Base-by-base conservation (phyloP, 306 rosid genomes). In the Dryas drummondii region DNA sequence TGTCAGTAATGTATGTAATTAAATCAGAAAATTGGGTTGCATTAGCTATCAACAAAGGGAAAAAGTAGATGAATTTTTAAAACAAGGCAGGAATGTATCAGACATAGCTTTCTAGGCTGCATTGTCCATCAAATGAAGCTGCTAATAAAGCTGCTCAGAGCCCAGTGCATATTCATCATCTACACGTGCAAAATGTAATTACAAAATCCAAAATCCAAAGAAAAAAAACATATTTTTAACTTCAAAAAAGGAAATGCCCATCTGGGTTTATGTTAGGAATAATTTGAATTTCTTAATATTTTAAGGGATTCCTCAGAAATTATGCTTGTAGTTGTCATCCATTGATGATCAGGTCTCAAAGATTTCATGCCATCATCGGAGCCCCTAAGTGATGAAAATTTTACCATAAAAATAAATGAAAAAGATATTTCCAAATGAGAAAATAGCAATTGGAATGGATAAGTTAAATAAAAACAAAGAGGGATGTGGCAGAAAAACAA, bases 281-380 rank as follows among this genome's bases (percentile, higher is more conserved):
- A 9, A 14, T 9, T 49, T 49, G 4, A 3, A 49, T 49, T 49
- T 49, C 15, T 49, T 49, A 32, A 32, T 32, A 32, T 32, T 32
- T 32, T 32, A 52, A 40, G 32, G 76, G 83, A 68, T 89, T 89
- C 92, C 99, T 96, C 99, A 96, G 99, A 52, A 5, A 71, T 12
- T 22, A 86, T 87, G 99, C 99, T 96, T 96, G 45, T 84, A 68
- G 90, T 45, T 90, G 74, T 90, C 99, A 90, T 92, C 99, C 85
- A 86, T 56, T 71, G 47, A 82, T 40, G 70, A 85, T 96, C 98
- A 96, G 99, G 92, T 96, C 99, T 96, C 99, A 90, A 96, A 96
- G 99, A 96, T 96, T 76, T 4, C 90, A 92, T 90, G 91, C 97
- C 99, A 96, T 96, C 98, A 96, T 75, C n/a, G 97, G 92, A 90